These are phyloP conservation scores for Fusarium tricinctum DNA, from an alignment of 2,329 filamentous ascomycete species.

Conservation along the genomic window DNA sequence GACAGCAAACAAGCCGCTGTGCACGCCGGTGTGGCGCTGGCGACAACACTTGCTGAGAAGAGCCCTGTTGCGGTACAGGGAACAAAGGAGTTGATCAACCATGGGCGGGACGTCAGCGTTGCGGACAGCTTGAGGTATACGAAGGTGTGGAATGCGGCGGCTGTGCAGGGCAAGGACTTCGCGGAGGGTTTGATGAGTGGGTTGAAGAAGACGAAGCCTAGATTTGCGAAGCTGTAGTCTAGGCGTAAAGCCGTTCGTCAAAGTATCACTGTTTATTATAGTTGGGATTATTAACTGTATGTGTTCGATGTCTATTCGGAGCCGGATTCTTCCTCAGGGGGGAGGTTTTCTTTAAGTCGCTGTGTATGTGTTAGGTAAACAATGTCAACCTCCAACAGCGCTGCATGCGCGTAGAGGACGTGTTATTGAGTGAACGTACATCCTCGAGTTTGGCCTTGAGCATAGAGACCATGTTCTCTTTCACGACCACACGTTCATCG, in stretches of 20 bases:
- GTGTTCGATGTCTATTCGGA: slow-evolving; percentile 57
- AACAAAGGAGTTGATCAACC: slow-evolving; percentile 89
- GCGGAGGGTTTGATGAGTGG: slow-evolving; percentile 80
- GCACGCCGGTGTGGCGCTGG: slow-evolving; percentile 72
- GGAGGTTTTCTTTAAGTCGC: slow-evolving; percentile 67
- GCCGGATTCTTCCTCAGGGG: slow-evolving; percentile 65
- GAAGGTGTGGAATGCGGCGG: slow-evolving; percentile 86
- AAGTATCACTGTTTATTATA: not conserved
- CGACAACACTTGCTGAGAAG: slow-evolving; percentile 78
- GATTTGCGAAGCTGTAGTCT: slow-evolving; percentile 83
- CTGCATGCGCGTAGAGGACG: not conserved
- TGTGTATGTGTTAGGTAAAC: slow-evolving; percentile 45
- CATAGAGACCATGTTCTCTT: slow-evolving; percentile 77
- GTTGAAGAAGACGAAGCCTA: slow-evolving; percentile 82
- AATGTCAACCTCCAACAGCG: slow-evolving; percentile 10
- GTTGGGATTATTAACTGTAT: not conserved
- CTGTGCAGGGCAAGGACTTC: slow-evolving; percentile 85
- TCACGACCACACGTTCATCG: slow-evolving; percentile 80
- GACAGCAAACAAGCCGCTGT: slow-evolving; percentile 75
- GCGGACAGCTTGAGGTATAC: slow-evolving; percentile 87
- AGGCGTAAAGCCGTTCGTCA: not conserved
- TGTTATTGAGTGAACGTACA: slow-evolving; percentile 59
- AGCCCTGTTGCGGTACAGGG: slow-evolving; percentile 89
- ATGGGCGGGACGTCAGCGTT: slow-evolving; percentile 81
- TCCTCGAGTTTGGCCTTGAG: slow-evolving; percentile 79